A percentile compares a stretch with the other conserved stretches of the same genome.
Conservation (phyloP, 73 alveolate genomes). For the Tetrahymena borealis region DNA sequence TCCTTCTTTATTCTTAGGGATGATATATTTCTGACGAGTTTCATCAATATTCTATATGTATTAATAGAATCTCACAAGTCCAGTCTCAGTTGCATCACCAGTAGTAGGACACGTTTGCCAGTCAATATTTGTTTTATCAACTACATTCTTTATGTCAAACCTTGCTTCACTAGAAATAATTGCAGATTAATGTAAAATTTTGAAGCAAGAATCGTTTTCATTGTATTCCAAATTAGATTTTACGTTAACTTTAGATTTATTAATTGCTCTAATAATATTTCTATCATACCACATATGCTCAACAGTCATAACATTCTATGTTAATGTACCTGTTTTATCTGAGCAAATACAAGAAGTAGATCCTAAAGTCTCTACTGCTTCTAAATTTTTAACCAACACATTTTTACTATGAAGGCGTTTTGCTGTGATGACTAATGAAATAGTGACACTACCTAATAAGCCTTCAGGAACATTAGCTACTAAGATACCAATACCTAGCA, state of each 20-base stretch:
- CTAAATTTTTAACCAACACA: conserved; percentile 89
- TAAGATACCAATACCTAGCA: conserved; percentile 84
- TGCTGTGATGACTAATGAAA: conserved; percentile 87
- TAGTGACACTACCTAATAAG: conserved; percentile 83
- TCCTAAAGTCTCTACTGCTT: conserved; percentile 93
- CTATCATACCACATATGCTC: conserved; percentile 75
- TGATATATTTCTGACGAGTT: conserved; percentile 18
- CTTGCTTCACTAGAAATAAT: conserved; percentile 14
- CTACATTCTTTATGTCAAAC: background rate
- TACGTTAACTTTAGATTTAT: background rate
- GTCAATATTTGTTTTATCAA: background rate
- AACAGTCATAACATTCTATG: conserved; percentile 86
- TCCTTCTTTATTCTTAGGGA: background rate
- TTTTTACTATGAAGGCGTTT: conserved; percentile 74
- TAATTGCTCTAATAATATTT: background rate
- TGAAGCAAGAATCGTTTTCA: background rate
- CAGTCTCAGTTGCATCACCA: conserved; percentile 88
- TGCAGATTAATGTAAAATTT: background rate
- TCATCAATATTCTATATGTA: conserved; percentile 49
- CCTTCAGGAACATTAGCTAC: conserved; percentile 97
- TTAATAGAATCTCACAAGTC: conserved; percentile 76
- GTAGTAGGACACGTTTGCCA: conserved; percentile 56
- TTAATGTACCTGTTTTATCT: conserved; percentile 91
- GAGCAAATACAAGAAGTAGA: conserved; percentile 97
- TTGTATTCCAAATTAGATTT: background rate